phyloP scores from a whole-genome alignment of 129 eudicot species.

The Saposhnikovia divaricata region DNA sequence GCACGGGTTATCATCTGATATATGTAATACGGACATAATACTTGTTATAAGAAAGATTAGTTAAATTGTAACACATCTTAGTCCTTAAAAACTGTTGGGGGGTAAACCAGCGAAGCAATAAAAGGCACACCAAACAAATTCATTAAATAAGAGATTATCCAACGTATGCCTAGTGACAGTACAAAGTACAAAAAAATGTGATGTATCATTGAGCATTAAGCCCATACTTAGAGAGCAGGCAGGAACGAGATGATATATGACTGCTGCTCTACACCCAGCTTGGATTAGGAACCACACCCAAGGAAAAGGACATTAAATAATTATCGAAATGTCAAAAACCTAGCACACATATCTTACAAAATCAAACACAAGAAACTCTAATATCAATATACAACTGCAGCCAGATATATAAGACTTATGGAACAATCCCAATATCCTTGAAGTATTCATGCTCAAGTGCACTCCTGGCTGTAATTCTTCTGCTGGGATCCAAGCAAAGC shows the following conservation, averaged over 20 bases:
- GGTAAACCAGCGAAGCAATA: background rate
- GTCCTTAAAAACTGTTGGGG: no score
- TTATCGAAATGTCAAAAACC: constrained; percentile 14
- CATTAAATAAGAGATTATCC: constrained; percentile 17
- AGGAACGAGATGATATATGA: constrained; percentile 21
- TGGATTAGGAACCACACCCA: constrained; percentile 16
- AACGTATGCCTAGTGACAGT: constrained; percentile 30
- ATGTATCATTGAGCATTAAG: constrained; percentile 19
- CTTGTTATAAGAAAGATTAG: no score
- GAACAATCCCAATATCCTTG: constrained; percentile 71
- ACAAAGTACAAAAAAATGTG: constrained; percentile 13
- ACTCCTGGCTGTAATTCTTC: constrained; percentile 75
- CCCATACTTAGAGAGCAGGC: constrained; percentile 5
- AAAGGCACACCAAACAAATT: constrained; percentile 28
- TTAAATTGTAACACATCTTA: no score
- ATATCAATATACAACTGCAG: constrained; percentile 26
- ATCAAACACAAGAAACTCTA: constrained; percentile 29
- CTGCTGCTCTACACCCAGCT: constrained; percentile 38
- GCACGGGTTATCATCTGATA: no score
- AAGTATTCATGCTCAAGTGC: constrained; percentile 93
- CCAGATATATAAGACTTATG: constrained; percentile 30
- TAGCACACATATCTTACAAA: constrained; percentile 44
- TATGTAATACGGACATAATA: no score
- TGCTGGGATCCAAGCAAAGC: constrained; percentile 85
- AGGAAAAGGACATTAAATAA: constrained; percentile 16